Evolutionary conservation across 2,329 filamentous ascomycete genomes (phyloP).

Genomic region (Aspergillus tamarii): DNA sequence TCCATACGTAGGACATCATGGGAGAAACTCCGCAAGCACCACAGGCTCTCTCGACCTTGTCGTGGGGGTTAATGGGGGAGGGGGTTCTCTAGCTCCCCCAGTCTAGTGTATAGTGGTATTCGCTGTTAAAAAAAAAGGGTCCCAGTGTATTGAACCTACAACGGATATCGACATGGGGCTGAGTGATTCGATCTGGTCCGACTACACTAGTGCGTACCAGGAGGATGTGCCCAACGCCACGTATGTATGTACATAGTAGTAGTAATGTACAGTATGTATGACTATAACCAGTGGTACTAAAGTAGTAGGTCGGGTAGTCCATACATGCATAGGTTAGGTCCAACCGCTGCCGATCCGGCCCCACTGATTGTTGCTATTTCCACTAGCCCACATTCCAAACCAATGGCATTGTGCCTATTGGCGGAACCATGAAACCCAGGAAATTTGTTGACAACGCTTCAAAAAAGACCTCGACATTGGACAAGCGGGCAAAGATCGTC

Average conservation of each 20-base stretch:
- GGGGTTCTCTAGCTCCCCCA: neutral
- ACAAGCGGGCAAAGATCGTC: neutral
- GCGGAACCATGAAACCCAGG: constrained; percentile 3
- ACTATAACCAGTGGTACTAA: constrained; percentile 7
- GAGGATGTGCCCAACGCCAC: neutral
- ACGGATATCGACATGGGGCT: neutral
- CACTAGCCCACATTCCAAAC: constrained; percentile 16
- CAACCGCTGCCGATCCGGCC: constrained; percentile 14
- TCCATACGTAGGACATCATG: too few relatives aligned
- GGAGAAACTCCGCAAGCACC: neutral
- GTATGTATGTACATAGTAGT: neutral
- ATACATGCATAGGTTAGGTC: constrained; percentile 16
- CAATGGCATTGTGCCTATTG: constrained; percentile 22
- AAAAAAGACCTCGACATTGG: too few relatives aligned
- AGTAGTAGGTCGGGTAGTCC: constrained; percentile 12
- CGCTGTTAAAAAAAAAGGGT: too few relatives aligned
- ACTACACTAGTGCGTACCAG: neutral
- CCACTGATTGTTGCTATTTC: constrained; percentile 7
- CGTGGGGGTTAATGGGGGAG: neutral
- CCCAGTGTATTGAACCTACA: neutral
- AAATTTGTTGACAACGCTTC: constrained; percentile 6
- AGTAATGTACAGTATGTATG: neutral
- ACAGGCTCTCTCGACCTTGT: neutral
- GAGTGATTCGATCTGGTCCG: neutral
- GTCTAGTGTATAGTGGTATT: too few relatives aligned